Evolutionary conservation across 108 stramenopile genomes (phyloP), one percentile per base, ranked within the genome.

Genomic region (Asterionellopsis glacialis): DNA sequence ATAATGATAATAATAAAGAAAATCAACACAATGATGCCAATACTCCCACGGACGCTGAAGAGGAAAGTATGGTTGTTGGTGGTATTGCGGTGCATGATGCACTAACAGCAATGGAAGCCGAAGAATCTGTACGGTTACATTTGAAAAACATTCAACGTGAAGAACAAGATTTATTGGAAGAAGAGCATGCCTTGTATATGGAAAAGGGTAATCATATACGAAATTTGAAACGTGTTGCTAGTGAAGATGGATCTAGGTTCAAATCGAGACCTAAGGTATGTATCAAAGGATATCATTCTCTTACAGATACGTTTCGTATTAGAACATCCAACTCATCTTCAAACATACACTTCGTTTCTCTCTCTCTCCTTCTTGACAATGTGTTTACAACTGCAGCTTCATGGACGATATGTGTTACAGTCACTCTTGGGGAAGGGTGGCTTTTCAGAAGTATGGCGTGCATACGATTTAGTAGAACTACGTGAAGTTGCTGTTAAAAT

Each of bases 371-470:
- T 62, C 47, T 18, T 51, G n/a, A n/a, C n/a, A n/a, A n/a, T n/a
- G 5, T 39, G 1, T 40, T 43, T 48, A 5, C 16, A 50, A n/a
- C 52, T 1, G 3, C 55, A 87, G 82, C 75, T 96, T 23, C 58
- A 96, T 69, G 89, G 87, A 53, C 90, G 96, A 39, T 99, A 99
- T 69, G 72, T 97, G 1, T 79, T 96, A 41, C 70, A 90, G 53
- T 77, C 81, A 33, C 77, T 97, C 15, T 64, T 99, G 21, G 98
- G 98, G 24, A 92, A 93, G 73, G 98, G 98, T 14, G 98, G 98
- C 41, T 99, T 99, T 78, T 90, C 88, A 24, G 98, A 99, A 79
- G 98, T 99, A 1, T 99, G 98, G 98, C 77, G 82, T 33, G 96
- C 94, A 1, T 95, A 83, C 51, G 98, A 99, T 70, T 63, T 98